Conservation (phyloP, 73 alveolate genomes). For the Paramecium sexaurelia region DNA sequence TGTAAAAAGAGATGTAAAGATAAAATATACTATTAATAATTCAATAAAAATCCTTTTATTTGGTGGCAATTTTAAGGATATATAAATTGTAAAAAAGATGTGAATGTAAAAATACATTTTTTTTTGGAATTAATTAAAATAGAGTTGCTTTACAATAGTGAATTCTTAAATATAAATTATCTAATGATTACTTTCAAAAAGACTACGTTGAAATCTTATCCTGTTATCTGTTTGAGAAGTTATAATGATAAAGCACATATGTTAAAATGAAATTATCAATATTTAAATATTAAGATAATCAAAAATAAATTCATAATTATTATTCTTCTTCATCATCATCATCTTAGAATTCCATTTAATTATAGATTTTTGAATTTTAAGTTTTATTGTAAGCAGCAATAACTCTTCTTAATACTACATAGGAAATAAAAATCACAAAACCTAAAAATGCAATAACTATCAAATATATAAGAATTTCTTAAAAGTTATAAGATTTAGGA, state of each 20-base stretch:
- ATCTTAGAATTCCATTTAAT: slow-evolving; percentile 43
- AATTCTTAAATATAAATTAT: neutral
- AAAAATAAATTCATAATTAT: neutral
- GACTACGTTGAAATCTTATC: neutral
- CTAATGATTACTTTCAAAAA: neutral
- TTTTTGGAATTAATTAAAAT: neutral
- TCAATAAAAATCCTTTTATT: too few relatives aligned
- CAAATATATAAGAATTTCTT: neutral
- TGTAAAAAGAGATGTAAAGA: too few relatives aligned
- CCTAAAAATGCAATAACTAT: neutral
- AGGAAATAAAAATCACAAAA: neutral
- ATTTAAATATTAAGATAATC: neutral
- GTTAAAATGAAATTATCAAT: neutral
- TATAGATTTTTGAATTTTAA: neutral
- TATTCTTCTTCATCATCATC: slow-evolving; percentile 29
- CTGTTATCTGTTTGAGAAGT: neutral
- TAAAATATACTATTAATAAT: too few relatives aligned
- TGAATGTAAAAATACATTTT: neutral
- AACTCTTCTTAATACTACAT: neutral
- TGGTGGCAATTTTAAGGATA: too few relatives aligned
- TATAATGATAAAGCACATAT: neutral
- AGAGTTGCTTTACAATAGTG: neutral
- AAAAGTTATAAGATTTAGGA: neutral
- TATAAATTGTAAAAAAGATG: neutral
- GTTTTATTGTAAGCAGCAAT: neutral